A percentile compares a stretch with the other conserved stretches of the same genome.
Conservation (phyloP, 2,329 filamentous ascomycete genomes). For the Neonectria magnoliae region DNA sequence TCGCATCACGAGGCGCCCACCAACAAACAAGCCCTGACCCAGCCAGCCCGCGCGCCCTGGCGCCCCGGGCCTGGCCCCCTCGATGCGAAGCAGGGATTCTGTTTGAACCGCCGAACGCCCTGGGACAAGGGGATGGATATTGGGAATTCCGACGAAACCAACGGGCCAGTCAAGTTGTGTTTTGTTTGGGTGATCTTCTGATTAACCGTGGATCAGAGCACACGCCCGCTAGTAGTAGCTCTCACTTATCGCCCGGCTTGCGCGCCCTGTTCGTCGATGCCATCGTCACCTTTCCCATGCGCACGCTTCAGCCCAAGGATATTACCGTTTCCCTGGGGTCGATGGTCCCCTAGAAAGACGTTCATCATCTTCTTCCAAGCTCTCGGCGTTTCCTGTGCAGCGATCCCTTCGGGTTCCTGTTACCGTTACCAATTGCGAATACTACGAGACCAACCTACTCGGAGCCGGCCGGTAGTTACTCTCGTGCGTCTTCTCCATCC, state of each 20-base stretch:
- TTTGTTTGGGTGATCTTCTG: constrained; percentile 8
- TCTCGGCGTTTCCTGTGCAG: constrained; percentile 1
- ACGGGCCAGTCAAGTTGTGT: background rate
- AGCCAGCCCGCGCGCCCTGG: constrained; percentile 16
- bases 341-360: constrained; percentile 18
- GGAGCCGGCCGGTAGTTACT: background rate
- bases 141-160: constrained; percentile 20
- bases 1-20: constrained; percentile 31
- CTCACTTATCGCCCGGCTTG: constrained; percentile 3
- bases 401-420: constrained; percentile 1
- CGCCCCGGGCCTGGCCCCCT: constrained; percentile 22
- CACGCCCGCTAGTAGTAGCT: constrained; percentile 18
- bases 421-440: no score
- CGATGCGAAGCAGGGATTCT: constrained; percentile 19
- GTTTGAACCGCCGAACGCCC: background rate
- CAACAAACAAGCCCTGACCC: constrained; percentile 7
- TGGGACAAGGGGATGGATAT: constrained; percentile 15
- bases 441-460: no score
- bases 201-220: background rate
- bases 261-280: constrained; percentile 10
- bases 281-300: constrained; percentile 23
- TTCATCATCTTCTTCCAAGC: constrained; percentile 24
- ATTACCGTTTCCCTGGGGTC: constrained; percentile 33
- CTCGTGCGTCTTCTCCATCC: background rate
- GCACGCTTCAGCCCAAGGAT: constrained; percentile 42